These are phyloP conservation scores for Forsythia suspensa DNA, from an alignment of 257 asterid genomes.

Conservation along the genomic window DNA sequence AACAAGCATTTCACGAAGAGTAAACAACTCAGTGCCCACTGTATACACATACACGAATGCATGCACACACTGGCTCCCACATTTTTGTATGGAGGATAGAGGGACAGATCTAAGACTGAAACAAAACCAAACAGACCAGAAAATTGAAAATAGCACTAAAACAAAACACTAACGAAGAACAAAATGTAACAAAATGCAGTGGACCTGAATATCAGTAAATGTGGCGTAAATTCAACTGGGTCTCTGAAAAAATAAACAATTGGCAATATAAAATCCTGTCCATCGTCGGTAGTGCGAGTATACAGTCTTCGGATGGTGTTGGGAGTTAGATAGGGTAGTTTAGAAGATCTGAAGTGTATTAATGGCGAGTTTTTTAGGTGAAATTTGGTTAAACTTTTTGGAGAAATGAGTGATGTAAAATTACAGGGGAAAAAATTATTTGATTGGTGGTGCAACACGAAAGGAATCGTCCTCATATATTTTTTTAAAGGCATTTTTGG, in stretches of 20 bases:
- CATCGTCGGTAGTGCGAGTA: constrained; percentile 22
- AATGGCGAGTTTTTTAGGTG: background rate
- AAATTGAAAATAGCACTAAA: background rate
- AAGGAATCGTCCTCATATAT: background rate
- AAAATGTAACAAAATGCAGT: background rate
- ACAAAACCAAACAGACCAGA: background rate
- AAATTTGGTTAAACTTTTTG: background rate
- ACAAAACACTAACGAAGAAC: background rate
- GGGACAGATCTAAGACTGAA: background rate
- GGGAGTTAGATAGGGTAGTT: constrained; percentile 17
- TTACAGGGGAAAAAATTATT: too few species aligned
- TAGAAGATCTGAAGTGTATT: constrained; percentile 30
- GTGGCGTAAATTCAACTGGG: constrained; percentile 24
- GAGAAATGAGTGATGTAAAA: background rate
- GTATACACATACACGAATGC: background rate
- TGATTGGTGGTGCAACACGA: background rate
- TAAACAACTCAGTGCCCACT: background rate
- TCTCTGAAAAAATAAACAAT: constrained; percentile 3
- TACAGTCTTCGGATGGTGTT: background rate
- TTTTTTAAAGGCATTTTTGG: background rate
- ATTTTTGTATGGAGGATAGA: background rate
- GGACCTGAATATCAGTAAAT: constrained; percentile 28
- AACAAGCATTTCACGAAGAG: background rate
- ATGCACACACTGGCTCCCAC: background rate
- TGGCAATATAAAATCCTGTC: constrained; percentile 16